Base-by-base conservation (phyloP, 257 asterid genomes). In the Lycium ferocissimum region DNA sequence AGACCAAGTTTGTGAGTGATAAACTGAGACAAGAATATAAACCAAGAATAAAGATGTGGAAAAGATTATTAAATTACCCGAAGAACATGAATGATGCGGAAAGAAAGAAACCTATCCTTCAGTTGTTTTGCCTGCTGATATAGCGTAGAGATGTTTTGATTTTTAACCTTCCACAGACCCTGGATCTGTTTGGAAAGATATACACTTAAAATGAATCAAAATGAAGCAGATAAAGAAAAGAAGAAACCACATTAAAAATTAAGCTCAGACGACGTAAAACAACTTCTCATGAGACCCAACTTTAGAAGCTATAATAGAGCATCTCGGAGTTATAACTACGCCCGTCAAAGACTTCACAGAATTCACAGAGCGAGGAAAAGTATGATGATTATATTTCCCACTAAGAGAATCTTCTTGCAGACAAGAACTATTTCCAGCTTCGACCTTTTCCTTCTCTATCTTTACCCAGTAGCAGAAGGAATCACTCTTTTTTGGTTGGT, bases 81-180 rank as follows among this genome's bases (percentile, higher is more conserved):
- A 79, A 93, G 86, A 83, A 95, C 90, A 62, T 94, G 98, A 82
- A 87, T 85, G 85, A 96, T 92, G 84, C 93, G 91, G 91, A 93
- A 94, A 0, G 94, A 92, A 22, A 71, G 83, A 88, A 94, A 95
- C 84, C 88, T 92, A 58, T 93, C 97, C 94, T 91, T 95, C 88
- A 95, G 89, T 73, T 89, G 91, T 84, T 91, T 95, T 6, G 97
- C 99, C 89, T 94, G 97, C 47, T 90, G 92, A 37, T 26, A 93
- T 88, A 92, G 84, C 86, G 80, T 79, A 14, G 96, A 89, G 67
- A 96, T 92, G 80, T 93, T 93, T 83, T 91, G 95, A 90, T 93
- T 93, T 88, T 93, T 96, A 76, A 94, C 99, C 91, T 86, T 94
- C 98, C 98, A 94, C 80, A 84, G 85, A 81, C 97, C 99, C 86